phyloP scores from a whole-genome alignment of 148 eudicot genomes.

The Mesembryanthemum crystallinum region DNA sequence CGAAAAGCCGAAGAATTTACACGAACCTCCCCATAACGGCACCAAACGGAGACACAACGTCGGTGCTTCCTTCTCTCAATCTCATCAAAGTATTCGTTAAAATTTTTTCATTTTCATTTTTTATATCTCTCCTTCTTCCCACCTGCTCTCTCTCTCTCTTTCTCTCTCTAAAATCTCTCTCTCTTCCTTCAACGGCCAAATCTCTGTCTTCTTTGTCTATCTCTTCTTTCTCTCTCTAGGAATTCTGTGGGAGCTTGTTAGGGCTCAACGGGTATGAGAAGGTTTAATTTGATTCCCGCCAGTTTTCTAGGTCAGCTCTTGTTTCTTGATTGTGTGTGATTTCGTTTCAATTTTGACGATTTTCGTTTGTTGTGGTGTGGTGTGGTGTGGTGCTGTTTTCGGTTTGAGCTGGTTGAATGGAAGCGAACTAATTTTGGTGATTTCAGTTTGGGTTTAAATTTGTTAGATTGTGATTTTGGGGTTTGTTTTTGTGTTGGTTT shows the following conservation, averaged over 20 bases:
- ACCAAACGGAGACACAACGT: constrained; percentile 46
- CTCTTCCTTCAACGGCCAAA: constrained; percentile 44
- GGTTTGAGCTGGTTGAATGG: not conserved
- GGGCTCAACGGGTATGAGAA: constrained; percentile 1
- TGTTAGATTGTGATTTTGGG: not conserved
- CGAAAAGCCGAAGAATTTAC: not conserved
- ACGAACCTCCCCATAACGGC: constrained; percentile 38
- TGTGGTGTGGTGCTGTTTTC: not conserved
- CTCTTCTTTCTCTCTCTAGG: constrained; percentile 26
- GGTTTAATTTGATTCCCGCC: constrained; percentile 29
- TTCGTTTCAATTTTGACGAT: not conserved
- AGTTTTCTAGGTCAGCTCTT: constrained; percentile 17
- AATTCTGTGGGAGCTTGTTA: constrained; percentile 18
- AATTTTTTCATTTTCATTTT: not conserved
- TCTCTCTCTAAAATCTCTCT: not conserved
- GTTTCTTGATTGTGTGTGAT: constrained; percentile 1
- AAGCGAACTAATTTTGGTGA: not conserved
- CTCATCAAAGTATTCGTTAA: constrained; percentile 57
- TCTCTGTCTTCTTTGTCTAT: not conserved
- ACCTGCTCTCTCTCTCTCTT: constrained; percentile 13
- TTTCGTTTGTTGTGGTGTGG: not conserved
- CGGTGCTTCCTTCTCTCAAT: constrained; percentile 35
- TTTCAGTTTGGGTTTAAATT: not conserved
- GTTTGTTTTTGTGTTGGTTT: not conserved
- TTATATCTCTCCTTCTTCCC: not conserved